phyloP scores from a whole-genome alignment of 306 rosid species.

The Fagus crenata region DNA sequence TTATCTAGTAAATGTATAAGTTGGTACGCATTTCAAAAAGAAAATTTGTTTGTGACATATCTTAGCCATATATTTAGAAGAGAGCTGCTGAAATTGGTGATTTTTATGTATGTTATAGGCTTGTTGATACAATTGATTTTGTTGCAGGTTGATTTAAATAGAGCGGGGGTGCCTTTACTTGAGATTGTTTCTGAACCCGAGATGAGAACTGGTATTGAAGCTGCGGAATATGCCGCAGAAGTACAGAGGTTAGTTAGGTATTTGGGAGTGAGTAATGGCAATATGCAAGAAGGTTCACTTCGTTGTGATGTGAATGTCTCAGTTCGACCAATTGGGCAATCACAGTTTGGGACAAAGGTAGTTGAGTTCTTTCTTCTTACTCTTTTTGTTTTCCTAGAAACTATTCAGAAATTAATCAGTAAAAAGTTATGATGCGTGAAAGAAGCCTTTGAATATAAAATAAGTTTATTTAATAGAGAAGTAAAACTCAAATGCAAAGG shows the following conservation, averaged over 20 bases:
- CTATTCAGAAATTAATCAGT: neutral
- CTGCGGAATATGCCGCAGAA: conserved; percentile 95
- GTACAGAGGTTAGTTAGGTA: conserved; percentile 87
- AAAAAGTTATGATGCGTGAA: neutral
- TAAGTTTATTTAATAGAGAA: too few species aligned
- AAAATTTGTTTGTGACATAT: neutral
- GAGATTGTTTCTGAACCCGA: conserved; percentile 98
- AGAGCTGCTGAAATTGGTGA: neutral
- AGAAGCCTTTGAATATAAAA: too few species aligned
- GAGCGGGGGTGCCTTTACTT: conserved; percentile 97
- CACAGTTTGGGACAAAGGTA: conserved; percentile 83
- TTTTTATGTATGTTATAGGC: neutral
- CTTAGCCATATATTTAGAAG: neutral
- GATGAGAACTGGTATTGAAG: conserved; percentile 93
- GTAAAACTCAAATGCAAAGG: too few species aligned
- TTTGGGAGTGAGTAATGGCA: conserved; percentile 94
- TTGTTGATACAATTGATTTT: conserved; percentile 30
- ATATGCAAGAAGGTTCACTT: conserved; percentile 98
- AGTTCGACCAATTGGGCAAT: conserved; percentile 81
- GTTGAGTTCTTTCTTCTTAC: neutral
- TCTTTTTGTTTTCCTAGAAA: conserved; percentile 3
- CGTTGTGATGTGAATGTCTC: conserved; percentile 94
- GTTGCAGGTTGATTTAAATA: conserved; percentile 85
- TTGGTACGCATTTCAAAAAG: neutral
- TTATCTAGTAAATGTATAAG: neutral